phyloP scores from a whole-genome alignment of 805 yeast species.

The Teunomyces funiuensis region DNA sequence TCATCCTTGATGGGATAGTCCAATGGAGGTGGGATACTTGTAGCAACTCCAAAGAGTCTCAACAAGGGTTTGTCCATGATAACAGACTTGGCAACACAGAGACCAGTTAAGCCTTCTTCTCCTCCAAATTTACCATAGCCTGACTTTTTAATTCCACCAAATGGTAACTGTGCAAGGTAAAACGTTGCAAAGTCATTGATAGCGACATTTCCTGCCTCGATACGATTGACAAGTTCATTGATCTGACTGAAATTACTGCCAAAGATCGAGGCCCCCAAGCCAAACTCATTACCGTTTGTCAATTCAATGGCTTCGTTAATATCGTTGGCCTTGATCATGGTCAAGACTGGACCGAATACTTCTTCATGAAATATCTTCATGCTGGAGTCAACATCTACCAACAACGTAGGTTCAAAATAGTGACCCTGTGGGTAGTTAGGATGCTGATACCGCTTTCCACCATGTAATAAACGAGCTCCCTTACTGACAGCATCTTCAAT shows the following conservation, averaged over 20 bases:
- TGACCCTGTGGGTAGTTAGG: constrained; percentile 96
- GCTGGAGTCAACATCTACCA: constrained; percentile 71
- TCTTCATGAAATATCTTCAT: constrained; percentile 87
- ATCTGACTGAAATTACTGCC: constrained; percentile 62
- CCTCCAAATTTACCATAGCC: constrained; percentile 99
- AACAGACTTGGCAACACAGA: constrained; percentile 83
- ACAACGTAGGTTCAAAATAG: constrained; percentile 85
- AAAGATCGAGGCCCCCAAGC: constrained; percentile 89
- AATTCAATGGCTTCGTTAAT: constrained; percentile 69
- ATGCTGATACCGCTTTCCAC: constrained; percentile 79
- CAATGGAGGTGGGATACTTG: constrained; percentile 81
- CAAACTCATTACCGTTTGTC: constrained; percentile 85
- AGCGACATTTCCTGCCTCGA: constrained; percentile 90
- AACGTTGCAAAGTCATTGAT: constrained; percentile 97
- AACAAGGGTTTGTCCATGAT: constrained; percentile 82
- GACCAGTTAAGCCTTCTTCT: constrained; percentile 90
- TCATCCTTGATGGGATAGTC: constrained; percentile 89
- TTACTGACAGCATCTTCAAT: constrained; percentile 69
- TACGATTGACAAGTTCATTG: constrained; percentile 57
- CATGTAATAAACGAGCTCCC: constrained; percentile 80
- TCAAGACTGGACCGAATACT: constrained; percentile 90
- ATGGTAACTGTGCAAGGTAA: constrained; percentile 93
- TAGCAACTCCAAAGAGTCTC: constrained; percentile 54
- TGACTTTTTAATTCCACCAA: constrained; percentile 90
- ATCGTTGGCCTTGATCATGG: constrained; percentile 68